phyloP scores from a whole-genome alignment of 2,329 filamentous ascomycete genomes.

The Trichoderma koningii region DNA sequence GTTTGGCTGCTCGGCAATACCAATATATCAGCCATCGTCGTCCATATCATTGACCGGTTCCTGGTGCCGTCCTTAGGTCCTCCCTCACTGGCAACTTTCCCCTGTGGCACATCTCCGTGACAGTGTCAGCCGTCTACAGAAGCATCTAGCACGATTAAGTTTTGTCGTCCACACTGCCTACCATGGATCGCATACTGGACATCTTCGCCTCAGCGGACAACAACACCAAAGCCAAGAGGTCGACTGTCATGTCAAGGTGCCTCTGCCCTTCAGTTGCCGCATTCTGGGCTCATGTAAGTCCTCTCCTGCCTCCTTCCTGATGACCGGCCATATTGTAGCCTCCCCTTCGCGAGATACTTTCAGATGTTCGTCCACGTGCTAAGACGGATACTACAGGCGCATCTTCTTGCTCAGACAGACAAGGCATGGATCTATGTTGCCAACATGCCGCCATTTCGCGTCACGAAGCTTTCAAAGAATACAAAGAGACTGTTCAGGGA shows the following conservation, averaged over 20 bases:
- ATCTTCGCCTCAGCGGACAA: slow-evolving; percentile 5
- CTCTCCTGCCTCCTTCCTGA: not conserved
- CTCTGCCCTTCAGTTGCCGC: slow-evolving; percentile 24
- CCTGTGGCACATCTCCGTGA: slow-evolving; percentile 11
- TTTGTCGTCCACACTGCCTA: not conserved
- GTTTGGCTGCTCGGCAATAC: slow-evolving; percentile 15
- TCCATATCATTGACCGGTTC: not conserved
- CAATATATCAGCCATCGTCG: slow-evolving; percentile 11
- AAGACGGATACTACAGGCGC: slow-evolving; percentile 16
- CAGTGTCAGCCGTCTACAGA: not conserved
- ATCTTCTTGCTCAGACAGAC: slow-evolving; percentile 26
- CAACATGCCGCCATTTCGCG: slow-evolving; percentile 25
- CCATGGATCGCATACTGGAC: slow-evolving; percentile 9
- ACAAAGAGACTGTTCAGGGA: slow-evolving; percentile 21
- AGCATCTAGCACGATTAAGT: not conserved
- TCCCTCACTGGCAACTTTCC: not conserved
- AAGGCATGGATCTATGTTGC: slow-evolving; percentile 26
- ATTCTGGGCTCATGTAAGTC: slow-evolving; percentile 27
- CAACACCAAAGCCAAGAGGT: slow-evolving; percentile 14
- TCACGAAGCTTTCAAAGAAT: slow-evolving; percentile 23
- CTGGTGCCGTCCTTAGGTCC: not conserved
- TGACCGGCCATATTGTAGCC: not conserved
- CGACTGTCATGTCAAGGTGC: slow-evolving; percentile 19
- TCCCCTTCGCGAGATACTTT: not conserved
- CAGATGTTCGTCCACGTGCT: not conserved